phyloP scores from a whole-genome alignment of 768 basidiomycete genomes.

The Leccinum arenicola region DNA sequence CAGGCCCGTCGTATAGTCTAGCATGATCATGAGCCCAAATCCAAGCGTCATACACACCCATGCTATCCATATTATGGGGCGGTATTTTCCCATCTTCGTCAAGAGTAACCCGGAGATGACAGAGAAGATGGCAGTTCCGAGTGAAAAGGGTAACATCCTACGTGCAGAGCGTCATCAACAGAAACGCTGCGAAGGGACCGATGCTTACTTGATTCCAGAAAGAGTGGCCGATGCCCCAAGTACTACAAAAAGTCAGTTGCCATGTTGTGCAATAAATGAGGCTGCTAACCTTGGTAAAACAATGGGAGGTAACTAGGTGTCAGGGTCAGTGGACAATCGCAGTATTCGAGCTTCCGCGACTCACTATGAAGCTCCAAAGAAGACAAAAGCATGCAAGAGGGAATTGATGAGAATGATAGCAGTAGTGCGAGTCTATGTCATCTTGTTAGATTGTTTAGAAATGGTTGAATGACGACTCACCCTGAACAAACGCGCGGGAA shows the following conservation, averaged over 20 bases:
- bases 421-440: constrained; percentile 66
- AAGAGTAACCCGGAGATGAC: constrained; percentile 56
- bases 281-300: constrained; percentile 57
- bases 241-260: constrained; percentile 31
- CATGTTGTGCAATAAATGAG: background rate
- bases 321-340: background rate
- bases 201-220: constrained; percentile 59
- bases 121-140: constrained; percentile 54
- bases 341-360: background rate
- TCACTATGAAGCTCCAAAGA: constrained; percentile 46
- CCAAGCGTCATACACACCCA: constrained; percentile 60
- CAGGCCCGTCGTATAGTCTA: constrained; percentile 51
- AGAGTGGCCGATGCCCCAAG: constrained; percentile 72
- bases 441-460: background rate
- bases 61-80: constrained; percentile 59
- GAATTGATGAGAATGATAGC: constrained; percentile 51
- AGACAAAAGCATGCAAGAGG: constrained; percentile 63
- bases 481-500: constrained; percentile 75
- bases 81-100: constrained; percentile 56
- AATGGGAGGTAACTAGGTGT: constrained; percentile 57
- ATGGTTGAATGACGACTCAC: constrained; percentile 30
- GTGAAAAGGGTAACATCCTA: constrained; percentile 75
- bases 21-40: constrained; percentile 71
- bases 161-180: background rate
- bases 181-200: background rate